Evolutionary conservation across 1,284 basidiomycete species (phyloP).

Genomic region (Phlebopus sp.): DNA sequence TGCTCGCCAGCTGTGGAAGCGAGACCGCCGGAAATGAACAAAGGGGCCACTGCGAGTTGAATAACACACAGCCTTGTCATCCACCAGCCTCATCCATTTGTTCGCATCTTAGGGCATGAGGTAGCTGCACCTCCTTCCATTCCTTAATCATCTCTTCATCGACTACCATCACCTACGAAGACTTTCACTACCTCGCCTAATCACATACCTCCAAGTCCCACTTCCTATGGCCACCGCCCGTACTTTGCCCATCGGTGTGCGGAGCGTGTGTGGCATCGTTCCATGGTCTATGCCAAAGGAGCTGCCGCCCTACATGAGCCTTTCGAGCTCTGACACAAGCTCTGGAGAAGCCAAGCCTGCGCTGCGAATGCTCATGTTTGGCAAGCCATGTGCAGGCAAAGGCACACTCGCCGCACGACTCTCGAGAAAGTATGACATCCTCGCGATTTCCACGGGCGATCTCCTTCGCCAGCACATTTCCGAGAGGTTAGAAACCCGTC

Average conservation of each 20-base stretch:
- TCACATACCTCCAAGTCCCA: slow-evolving; percentile 5
- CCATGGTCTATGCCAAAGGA: slow-evolving; percentile 13
- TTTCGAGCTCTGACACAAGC: slow-evolving; percentile 10
- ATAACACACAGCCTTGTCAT: slow-evolving; percentile 9
- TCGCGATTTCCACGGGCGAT: slow-evolving; percentile 80
- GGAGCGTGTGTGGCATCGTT: slow-evolving; percentile 20
- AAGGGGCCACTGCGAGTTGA: background rate
- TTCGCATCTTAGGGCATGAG: slow-evolving; percentile 26
- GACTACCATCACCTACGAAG: background rate
- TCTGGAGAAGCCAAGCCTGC: slow-evolving; percentile 12
- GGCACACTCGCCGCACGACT: slow-evolving; percentile 74
- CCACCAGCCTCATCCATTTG: slow-evolving; percentile 1
- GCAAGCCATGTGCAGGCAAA: slow-evolving; percentile 78
- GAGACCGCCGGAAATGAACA: background rate
- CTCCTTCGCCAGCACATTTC: slow-evolving; percentile 76
- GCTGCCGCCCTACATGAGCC: slow-evolving; percentile 23
- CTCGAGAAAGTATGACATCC: slow-evolving; percentile 68
- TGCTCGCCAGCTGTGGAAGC: background rate
- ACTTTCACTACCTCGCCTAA: background rate
- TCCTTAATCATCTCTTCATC: background rate
- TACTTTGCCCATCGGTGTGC: slow-evolving; percentile 5
- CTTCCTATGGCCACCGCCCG: slow-evolving; percentile 11
- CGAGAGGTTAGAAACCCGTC: slow-evolving; percentile 41
- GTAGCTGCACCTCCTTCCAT: slow-evolving; percentile 9
- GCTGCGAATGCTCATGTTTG: slow-evolving; percentile 77